Evolutionary conservation across 495 filamentous ascomycete species (phyloP), one percentile per base, ranked within the genome.

Genomic region (Peziza echinospora): DNA sequence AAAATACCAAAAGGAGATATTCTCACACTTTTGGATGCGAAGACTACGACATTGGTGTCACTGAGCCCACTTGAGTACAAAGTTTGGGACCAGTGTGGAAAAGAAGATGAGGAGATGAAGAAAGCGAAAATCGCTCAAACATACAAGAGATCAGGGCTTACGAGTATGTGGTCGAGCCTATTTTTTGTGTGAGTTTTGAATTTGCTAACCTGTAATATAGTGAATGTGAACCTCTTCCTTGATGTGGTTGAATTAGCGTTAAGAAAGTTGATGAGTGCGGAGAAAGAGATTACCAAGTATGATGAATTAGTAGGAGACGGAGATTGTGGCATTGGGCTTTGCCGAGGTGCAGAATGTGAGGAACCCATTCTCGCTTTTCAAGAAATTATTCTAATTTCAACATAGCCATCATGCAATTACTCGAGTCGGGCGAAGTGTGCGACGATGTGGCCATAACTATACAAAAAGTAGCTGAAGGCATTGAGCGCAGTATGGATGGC

Each of bases 281-380:
- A 97, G 56, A 75, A 81, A 3, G 75, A 85, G 47, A 72, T 96
- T 23, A 94, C 91, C 6, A 76, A 70, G 46, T 94, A 77, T 59
- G 89, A 97, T 58, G 91, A 84, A 1, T 72, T 92, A 22, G 84
- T 93, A 43, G 89, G 89, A 43, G 89, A 97, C 60, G 89, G 89
- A 37, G 89, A 97, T 64, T 97, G 89, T 61, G 89, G 89, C 1
- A 77, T 84, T 24, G 84, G 84, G 0, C 66, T 97, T 30, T 84
- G 83, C 65, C 73, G 85, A 45, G 89, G 89, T 21, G 89, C 89
- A 25, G 84, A 94, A 69, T 68, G 75, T 76, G 54, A n/a, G n/a
- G n/a, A n/a, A n/a, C n/a, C n/a, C n/a, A n/a, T n/a, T n/a, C n/a
- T n/a, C n/a, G n/a, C n/a, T n/a, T n/a, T n/a, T n/a, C n/a, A n/a